Percentiles rank a stretch among this genome's conserved stretches.
Conservation (phyloP, 78 protist genomes). For the Protostelium mycophagum region DNA sequence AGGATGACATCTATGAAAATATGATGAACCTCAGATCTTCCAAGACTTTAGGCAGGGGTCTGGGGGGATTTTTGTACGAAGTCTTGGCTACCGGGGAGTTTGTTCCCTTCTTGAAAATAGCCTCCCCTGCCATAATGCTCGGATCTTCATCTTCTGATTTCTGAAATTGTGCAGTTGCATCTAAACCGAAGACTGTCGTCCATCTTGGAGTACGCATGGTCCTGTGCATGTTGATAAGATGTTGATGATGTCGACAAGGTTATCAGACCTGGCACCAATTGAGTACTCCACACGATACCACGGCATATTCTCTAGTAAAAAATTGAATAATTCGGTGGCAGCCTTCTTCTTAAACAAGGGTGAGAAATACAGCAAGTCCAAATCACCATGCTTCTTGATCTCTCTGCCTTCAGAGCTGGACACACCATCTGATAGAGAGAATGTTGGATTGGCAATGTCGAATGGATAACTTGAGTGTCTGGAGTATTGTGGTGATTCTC, state of each 20-base stretch:
- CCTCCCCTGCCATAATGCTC: neutral
- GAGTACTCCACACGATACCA: neutral
- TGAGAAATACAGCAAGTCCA: neutral
- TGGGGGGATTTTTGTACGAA: neutral
- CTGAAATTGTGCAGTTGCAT: neutral
- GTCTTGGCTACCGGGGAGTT: neutral
- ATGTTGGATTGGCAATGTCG: neutral
- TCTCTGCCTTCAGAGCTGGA: neutral
- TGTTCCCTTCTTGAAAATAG: neutral
- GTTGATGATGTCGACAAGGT: neutral
- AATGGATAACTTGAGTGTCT: neutral
- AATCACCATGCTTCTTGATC: neutral
- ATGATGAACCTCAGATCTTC: neutral
- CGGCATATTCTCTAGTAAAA: neutral
- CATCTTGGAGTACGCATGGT: neutral
- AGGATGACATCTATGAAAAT: neutral
- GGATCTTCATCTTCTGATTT: neutral
- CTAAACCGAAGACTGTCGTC: neutral
- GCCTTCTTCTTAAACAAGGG: neutral
- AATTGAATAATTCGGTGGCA: neutral
- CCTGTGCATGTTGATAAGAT: neutral
- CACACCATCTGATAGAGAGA: neutral
- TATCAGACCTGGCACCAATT: neutral
- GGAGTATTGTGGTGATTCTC: neutral
- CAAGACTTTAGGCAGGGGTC: neutral